Base-by-base conservation (phyloP, 169 alveolate species). In the Blepharisma undulans region DNA sequence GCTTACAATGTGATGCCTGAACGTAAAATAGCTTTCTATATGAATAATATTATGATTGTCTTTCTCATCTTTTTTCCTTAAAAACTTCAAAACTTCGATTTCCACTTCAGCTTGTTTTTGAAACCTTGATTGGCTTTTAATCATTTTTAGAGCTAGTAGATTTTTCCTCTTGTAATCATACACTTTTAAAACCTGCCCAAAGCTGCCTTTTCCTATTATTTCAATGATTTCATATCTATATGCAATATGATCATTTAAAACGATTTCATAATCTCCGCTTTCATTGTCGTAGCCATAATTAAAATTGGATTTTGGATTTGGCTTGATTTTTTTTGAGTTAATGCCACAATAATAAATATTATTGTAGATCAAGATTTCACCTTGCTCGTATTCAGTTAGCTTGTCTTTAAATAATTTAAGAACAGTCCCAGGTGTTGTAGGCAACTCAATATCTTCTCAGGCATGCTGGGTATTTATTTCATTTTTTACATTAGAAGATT, bases 151-250 rank as follows among this genome's bases (percentile, higher is more conserved):
- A 36, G 98, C 98, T 22, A 95, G 95, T 30, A 87, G 36, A 81
- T 94, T 96, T 27, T 95, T 94, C 72, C 90, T 91, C 85, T 95
- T 95, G 77, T 96, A 97, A 87, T 97, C 98, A 91, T 90, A 91
- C 72, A 96, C 96, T 92, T 94, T 94, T n/a, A 96, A 72, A 0
- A 97, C 98, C 30, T 94, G 94, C 30, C 98, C 98, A 91, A 96
- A 97, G n/a, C 97, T 93, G 0, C 98, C 98, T 84, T 96, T 95
- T 8, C 98, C 98, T 33, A 95, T 76, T 59, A 91, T 59, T 84
- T 94, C 93, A 29, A 92, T 66, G 30, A 96, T 88, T 78, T 96
- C 97, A 92, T 94, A 96, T 78, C 97, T 84, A 85, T 95, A 96
- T 25, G 95, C 96, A 74, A 96, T 92, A 82, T 96, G 97, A 76